phyloP scores from a whole-genome alignment of 148 eudicot species.

The Nyssa sinensis region DNA sequence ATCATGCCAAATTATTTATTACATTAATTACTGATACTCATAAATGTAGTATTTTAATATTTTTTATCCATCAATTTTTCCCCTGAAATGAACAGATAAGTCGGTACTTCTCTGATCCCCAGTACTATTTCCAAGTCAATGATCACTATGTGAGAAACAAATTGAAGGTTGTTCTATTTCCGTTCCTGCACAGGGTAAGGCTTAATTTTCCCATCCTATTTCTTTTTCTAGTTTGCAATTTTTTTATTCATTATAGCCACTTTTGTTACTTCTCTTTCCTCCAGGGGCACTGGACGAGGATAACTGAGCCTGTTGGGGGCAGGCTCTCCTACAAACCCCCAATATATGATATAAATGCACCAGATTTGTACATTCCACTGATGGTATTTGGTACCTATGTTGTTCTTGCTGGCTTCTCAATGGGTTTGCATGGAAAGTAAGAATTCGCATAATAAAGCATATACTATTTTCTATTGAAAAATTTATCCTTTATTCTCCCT shows the following conservation, averaged over 20 bases:
- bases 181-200: conserved; percentile 86
- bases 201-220: not conserved
- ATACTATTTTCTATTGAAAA: not conserved
- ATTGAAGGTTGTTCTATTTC: conserved; percentile 85
- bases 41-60: not conserved
- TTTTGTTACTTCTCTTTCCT: not conserved
- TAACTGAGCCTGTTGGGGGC: conserved; percentile 93
- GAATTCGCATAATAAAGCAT: conserved; percentile 13
- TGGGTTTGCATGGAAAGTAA: conserved; percentile 93
- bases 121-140: conserved; percentile 95
- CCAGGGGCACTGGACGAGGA: conserved; percentile 95
- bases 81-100: conserved; percentile 56
- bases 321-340: conserved; percentile 93
- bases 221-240: not conserved
- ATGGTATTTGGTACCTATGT: conserved; percentile 93
- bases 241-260: not conserved
- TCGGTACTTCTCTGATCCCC: conserved; percentile 82
- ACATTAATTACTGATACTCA: no score
- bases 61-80: not conserved
- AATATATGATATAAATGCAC: conserved; percentile 86
- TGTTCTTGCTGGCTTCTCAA: conserved; percentile 69
- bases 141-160: conserved; percentile 92
- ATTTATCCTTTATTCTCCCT: not conserved
- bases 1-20: no score
- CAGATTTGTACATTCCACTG: conserved; percentile 78